Conservation (phyloP, 164 flowering plant species). For the Liquidambar formosana region DNA sequence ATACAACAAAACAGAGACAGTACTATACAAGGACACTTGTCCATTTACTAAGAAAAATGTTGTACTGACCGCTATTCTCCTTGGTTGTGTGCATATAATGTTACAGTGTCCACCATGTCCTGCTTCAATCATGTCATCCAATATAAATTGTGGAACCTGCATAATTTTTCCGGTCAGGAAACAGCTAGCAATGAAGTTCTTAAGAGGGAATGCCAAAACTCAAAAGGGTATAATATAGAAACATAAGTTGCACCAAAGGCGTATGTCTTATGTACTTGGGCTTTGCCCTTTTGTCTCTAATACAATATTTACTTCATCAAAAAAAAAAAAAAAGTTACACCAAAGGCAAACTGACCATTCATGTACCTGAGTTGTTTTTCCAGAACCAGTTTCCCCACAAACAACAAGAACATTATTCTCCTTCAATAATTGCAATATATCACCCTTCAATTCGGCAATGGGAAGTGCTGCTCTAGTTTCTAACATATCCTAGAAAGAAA, state of each 20-base stretch:
- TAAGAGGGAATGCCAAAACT: neutral
- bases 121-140: conserved; percentile 89
- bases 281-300: too few relatives aligned
- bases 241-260: neutral
- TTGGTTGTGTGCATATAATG: conserved; percentile 93
- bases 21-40: neutral
- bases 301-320: too few relatives aligned
- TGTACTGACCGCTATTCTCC: conserved; percentile 85
- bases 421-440: conserved; percentile 55
- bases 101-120: conserved; percentile 77
- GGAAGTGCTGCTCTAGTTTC: conserved; percentile 77
- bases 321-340: too few relatives aligned
- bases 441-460: conserved; percentile 59
- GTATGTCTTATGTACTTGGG: too few relatives aligned
- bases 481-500: conserved; percentile 62
- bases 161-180: conserved; percentile 12
- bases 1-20: neutral
- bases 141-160: conserved; percentile 91
- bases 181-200: neutral
- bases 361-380: conserved; percentile 92
- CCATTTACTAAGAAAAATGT: neutral
- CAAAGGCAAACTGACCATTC: conserved; percentile 1
- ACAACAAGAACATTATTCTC: conserved; percentile 77
- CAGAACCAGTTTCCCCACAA: conserved; percentile 97
- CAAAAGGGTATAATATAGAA: neutral